Conservation (phyloP, 2,329 filamentous ascomycete species). For the Ascochyta clinopodiicola region DNA sequence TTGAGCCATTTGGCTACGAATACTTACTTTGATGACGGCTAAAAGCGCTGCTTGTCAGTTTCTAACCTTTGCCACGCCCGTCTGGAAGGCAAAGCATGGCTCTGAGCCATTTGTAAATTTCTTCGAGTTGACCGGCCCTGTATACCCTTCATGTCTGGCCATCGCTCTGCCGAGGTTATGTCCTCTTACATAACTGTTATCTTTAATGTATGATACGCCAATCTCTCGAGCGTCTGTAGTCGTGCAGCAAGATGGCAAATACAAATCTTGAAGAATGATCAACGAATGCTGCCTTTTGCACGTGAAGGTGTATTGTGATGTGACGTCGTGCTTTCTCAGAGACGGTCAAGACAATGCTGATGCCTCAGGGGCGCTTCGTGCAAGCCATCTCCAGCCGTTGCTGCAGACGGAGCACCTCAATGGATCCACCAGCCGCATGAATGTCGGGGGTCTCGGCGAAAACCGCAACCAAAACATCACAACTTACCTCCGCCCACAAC, state of each 20-base stretch:
- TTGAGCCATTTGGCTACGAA: constrained; percentile 48
- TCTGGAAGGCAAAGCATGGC: constrained; percentile 24
- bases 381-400: constrained; percentile 11
- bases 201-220: constrained; percentile 52
- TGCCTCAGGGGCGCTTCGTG: constrained; percentile 7
- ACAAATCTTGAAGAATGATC: constrained; percentile 33
- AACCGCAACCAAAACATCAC: constrained; percentile 19
- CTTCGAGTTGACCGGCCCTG: constrained; percentile 40
- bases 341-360: neutral
- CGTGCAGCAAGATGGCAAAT: constrained; percentile 45
- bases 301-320: neutral
- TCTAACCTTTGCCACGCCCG: constrained; percentile 26
- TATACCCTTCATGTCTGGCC: constrained; percentile 33
- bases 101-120: constrained; percentile 46
- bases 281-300: neutral
- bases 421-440: constrained; percentile 22
- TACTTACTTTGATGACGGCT: constrained; percentile 44
- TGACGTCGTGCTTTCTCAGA: neutral
- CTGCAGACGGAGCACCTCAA: constrained; percentile 22
- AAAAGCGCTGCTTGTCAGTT: constrained; percentile 34
- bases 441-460: constrained; percentile 31
- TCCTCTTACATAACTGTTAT: constrained; percentile 51
- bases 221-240: constrained; percentile 36
- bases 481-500: constrained; percentile 1
- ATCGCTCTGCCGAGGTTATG: constrained; percentile 45